phyloP scores from a whole-genome alignment of 768 basidiomycete species.

The Pleurotus cornucopiae region DNA sequence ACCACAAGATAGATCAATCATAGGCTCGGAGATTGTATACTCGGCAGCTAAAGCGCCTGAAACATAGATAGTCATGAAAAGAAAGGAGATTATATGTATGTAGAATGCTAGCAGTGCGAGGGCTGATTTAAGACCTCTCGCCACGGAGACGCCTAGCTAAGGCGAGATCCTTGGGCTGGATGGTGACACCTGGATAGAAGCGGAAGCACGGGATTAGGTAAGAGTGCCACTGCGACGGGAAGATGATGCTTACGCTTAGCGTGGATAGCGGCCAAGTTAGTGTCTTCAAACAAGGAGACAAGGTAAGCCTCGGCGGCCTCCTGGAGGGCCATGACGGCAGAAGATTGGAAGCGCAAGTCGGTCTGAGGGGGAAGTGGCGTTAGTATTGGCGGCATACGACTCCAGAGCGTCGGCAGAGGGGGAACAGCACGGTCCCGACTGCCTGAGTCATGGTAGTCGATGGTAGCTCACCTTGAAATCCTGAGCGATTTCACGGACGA shows the following conservation, averaged over 20 bases:
- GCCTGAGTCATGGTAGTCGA: conserved; percentile 6
- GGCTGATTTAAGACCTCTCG: conserved; percentile 62
- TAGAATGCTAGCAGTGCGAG: too few species aligned
- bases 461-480: conserved; percentile 75
- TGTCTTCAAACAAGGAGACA: conserved; percentile 84
- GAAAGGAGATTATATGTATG: too few species aligned
- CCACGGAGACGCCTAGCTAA: conserved; percentile 84
- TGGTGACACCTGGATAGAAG: conserved; percentile 43
- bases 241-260: conserved; percentile 61
- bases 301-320: conserved; percentile 91
- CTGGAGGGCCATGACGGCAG: conserved; percentile 90
- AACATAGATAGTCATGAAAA: too few species aligned
- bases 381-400: too few species aligned
- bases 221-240: background rate
- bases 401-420: too few species aligned
- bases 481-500: conserved; percentile 96
- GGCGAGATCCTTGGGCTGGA: conserved; percentile 87
- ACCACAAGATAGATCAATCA: too few species aligned
- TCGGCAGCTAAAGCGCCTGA: too few species aligned
- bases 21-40: too few species aligned
- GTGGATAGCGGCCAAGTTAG: conserved; percentile 88
- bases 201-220: conserved; percentile 8
- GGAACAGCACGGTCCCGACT: too few species aligned
- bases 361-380: conserved; percentile 40
- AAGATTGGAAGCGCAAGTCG: conserved; percentile 93